Percentiles rank a stretch among this genome's conserved stretches.
Conservation (phyloP, 2,329 filamentous ascomycete species). For the Rugonectria rugulosa region DNA sequence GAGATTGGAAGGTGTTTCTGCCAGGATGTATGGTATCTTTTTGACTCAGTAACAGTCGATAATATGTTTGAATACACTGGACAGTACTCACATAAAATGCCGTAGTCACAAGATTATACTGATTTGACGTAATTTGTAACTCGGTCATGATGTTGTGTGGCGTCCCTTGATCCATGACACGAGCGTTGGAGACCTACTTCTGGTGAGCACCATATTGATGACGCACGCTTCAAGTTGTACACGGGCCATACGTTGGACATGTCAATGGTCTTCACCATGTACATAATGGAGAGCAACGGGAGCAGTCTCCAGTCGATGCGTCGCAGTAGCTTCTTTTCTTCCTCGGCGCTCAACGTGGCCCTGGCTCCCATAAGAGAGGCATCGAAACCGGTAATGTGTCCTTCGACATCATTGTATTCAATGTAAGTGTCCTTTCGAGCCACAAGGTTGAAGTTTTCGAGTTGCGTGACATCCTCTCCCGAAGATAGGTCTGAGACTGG, state of each 20-base stretch:
- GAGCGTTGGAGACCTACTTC: constrained; percentile 46
- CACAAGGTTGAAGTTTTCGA: not conserved
- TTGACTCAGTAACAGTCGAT: not conserved
- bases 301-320: constrained; percentile 38
- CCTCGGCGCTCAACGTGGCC: constrained; percentile 32
- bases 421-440: not conserved
- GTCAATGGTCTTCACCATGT: constrained; percentile 51
- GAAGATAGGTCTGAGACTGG: not conserved
- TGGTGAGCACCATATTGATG: not conserved
- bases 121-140: constrained; percentile 48
- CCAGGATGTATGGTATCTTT: constrained; percentile 49
- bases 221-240: too few relatives aligned
- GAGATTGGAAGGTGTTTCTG: constrained; percentile 51
- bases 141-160: constrained; percentile 51
- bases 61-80: not conserved
- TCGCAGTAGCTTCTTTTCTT: constrained; percentile 36
- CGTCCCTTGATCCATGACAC: constrained; percentile 53
- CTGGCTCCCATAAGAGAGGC: constrained; percentile 45
- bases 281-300: constrained; percentile 47
- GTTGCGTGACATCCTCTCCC: too few relatives aligned
- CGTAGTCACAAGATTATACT: constrained; percentile 49
- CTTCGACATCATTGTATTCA: not conserved
- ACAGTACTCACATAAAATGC: constrained; percentile 47
- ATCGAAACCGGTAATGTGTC: constrained; percentile 3
- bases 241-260: constrained; percentile 41